Base-by-base conservation (phyloP, 2,329 filamentous ascomycete genomes). In the Fusarium torreyae region DNA sequence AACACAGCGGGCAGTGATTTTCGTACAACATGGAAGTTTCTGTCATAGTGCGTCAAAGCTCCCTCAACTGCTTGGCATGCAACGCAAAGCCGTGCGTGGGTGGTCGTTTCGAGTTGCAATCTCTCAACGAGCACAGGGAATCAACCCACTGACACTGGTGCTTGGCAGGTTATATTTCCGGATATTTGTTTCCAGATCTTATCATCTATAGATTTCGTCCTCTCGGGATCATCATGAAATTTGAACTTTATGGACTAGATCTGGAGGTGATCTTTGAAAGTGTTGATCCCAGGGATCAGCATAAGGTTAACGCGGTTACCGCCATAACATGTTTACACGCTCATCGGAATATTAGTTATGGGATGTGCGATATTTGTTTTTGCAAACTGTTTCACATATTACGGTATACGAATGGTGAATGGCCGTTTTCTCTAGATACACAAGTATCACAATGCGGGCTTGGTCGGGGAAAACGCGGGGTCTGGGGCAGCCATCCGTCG, bases 391-490 rank as follows among this genome's bases (percentile, higher is more conserved):
- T 18, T 38, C 18, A 43, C 46, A 24, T 17, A 18, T 24, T 42
- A 18, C 22, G 36, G 14, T 24, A 33, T 15, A 13, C 22, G 13
- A 15, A 40, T n/a, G 15, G 22, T 28, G 10, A 31, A 31, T 28
- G 14, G 28, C 45, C 31, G 34, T 42, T 44, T 48, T 42, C 5
- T 7, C 18, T 7, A 42, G 17, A 26, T 46, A 40, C 18, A 39
- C 40, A 43, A 33, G 13, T 40, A 49, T 40, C 33, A 42, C n/a
- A 43, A 53, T 24, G 33, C 15, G 36, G 24, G 13, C 15, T 31
- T 55, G 38, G n/a, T 33, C 17, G 49, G 42, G 18, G 43, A 45
- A 39, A 63, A 67, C 57, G 64, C 46, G 68, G 70, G 68, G 70
- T 71, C 55, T 50, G 61, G 65, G 57, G 57, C 61, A 52, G 31